phyloP scores from a whole-genome alignment of 116 monocot species.

The Posidonia oceanica region DNA sequence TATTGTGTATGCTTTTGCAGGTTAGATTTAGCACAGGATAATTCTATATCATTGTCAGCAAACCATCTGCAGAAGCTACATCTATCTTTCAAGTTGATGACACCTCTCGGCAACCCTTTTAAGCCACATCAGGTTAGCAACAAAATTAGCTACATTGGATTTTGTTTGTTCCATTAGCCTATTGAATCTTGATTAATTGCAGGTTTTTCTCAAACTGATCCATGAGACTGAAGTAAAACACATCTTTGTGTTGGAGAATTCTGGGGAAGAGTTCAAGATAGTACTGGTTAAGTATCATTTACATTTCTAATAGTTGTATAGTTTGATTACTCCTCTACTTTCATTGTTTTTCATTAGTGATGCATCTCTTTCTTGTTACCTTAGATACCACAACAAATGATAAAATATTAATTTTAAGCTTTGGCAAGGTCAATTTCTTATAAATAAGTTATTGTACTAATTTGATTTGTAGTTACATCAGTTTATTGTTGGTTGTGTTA shows the following conservation, averaged over 20 bases:
- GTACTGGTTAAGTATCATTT: constrained; percentile 31
- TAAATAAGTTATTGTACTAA: too few species aligned
- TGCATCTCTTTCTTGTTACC: not conserved
- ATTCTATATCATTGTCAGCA: constrained; percentile 51
- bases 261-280: constrained; percentile 61
- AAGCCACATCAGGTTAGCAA: constrained; percentile 91
- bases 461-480: too few species aligned
- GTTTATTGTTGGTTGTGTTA: too few species aligned
- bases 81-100: constrained; percentile 67
- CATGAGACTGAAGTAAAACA: constrained; percentile 88
- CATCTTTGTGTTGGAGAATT: constrained; percentile 62
- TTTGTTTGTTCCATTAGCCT: constrained; percentile 4
- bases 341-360: not conserved
- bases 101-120: constrained; percentile 60
- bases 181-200: constrained; percentile 15
- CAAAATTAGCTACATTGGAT: not conserved
- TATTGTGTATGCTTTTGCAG: constrained; percentile 22
- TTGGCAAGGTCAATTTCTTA: too few species aligned
- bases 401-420: too few species aligned
- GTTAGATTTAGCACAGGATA: constrained; percentile 65
- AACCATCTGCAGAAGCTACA: constrained; percentile 87
- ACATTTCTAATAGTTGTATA: not conserved
- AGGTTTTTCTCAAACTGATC: constrained; percentile 76
- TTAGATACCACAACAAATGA: too few species aligned
- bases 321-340: not conserved